Percentiles rank a stretch among this genome's conserved stretches.
Evolutionary conservation across 2,329 filamentous ascomycete genomes (phyloP).

Genomic region (Calonectria fujianensis): DNA sequence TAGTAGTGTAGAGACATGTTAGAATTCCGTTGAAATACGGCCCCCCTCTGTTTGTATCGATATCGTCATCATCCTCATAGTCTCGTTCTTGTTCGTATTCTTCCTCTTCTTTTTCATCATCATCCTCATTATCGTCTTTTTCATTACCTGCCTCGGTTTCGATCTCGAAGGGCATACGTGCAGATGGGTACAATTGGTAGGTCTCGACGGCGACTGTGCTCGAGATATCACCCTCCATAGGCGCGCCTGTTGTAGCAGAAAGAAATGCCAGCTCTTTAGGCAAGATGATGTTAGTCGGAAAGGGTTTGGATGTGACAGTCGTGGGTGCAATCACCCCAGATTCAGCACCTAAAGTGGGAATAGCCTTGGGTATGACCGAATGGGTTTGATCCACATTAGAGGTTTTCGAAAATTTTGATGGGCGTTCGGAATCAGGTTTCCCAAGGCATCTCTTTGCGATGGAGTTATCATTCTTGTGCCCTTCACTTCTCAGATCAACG

Average conservation of each 20-base stretch:
- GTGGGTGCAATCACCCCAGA: not conserved
- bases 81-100: not conserved
- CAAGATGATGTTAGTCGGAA: not conserved
- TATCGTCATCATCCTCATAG: not conserved
- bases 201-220: no score
- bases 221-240: not conserved
- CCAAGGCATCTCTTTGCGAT: not conserved
- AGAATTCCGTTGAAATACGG: not conserved
- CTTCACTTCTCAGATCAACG: not conserved
- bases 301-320: not conserved
- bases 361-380: not conserved
- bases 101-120: not conserved
- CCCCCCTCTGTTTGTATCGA: not conserved
- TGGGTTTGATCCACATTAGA: not conserved
- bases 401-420: not conserved
- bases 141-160: no score
- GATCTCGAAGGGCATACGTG: not conserved
- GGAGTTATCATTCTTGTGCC: not conserved
- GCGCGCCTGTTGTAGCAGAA: not conserved
- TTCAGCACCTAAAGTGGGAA: not conserved
- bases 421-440: not conserved
- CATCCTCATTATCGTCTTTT: not conserved
- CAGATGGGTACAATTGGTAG: not conserved
- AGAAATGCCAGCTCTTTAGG: slow-evolving; percentile 3
- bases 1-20: no score